phyloP scores from a whole-genome alignment of 306 rosid species.

The Mimosa bimucronata region DNA sequence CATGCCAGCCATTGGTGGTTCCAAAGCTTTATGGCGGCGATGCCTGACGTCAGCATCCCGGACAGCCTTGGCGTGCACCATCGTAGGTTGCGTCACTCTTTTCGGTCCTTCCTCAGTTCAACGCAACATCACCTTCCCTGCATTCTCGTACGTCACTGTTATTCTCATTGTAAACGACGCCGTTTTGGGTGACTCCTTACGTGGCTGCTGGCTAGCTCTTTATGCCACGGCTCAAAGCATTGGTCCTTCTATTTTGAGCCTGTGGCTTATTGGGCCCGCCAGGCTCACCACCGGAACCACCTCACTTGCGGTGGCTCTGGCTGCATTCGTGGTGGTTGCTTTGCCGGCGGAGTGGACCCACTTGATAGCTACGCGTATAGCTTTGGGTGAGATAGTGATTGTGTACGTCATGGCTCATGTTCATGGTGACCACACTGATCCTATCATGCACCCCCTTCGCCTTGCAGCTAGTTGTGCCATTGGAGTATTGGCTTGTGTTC shows the following conservation, averaged over 20 bases:
- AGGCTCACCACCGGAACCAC: constrained; percentile 42
- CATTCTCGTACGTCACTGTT: constrained; percentile 66
- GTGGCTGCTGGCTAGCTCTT: constrained; percentile 52
- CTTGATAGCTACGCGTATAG: constrained; percentile 58
- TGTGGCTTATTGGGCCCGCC: constrained; percentile 56
- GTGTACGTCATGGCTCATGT: constrained; percentile 55
- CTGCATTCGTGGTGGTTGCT: constrained; percentile 61
- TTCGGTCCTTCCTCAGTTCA: constrained; percentile 53
- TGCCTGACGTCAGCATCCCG: constrained; percentile 59
- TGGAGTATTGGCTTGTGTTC: constrained; percentile 65
- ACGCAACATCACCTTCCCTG: constrained; percentile 53
- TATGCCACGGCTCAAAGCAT: constrained; percentile 56
- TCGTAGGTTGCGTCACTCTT: constrained; percentile 57
- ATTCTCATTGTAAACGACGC: constrained; percentile 57
- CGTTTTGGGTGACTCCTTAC: constrained; percentile 56
- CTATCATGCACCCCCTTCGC: constrained; percentile 66
- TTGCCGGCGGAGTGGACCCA: constrained; percentile 57
- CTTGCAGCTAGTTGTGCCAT: constrained; percentile 63
- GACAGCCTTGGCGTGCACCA: constrained; percentile 51
- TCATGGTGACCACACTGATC: constrained; percentile 42
- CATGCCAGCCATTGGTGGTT: constrained; percentile 31
- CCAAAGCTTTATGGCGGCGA: constrained; percentile 45
- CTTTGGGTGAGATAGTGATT: constrained; percentile 60
- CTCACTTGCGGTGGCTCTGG: constrained; percentile 54
- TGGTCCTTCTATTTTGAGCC: constrained; percentile 54